phyloP scores from a whole-genome alignment of 2,329 filamentous ascomycete species.

The Samsoniella hepiali region DNA sequence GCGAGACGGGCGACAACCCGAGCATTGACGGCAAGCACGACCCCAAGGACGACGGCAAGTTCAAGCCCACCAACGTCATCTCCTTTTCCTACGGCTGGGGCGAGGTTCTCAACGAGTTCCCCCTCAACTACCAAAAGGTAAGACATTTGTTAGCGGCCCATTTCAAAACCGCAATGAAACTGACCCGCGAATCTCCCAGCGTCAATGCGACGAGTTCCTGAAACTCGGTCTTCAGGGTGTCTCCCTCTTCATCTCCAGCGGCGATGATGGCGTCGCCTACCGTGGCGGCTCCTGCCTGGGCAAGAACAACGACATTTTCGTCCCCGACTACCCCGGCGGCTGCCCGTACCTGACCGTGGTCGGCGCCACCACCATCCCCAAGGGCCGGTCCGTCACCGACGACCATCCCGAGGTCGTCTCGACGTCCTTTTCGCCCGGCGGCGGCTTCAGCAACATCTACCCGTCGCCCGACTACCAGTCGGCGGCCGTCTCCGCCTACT shows the following conservation, averaged over 20 bases:
- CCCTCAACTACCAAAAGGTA: too few relatives aligned
- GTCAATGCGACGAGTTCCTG: slow-evolving; percentile 42
- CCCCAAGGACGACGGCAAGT: not conserved
- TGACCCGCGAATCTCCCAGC: slow-evolving; percentile 22
- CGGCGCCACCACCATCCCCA: slow-evolving; percentile 46
- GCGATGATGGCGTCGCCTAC: slow-evolving; percentile 38
- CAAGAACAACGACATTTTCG: slow-evolving; percentile 22
- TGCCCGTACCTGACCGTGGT: slow-evolving; percentile 47
- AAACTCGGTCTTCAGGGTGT: slow-evolving; percentile 44
- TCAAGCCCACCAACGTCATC: not conserved
- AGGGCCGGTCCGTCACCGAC: slow-evolving; percentile 41
- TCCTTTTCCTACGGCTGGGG: not conserved
- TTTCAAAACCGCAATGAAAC: too few relatives aligned
- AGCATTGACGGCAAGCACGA: not conserved
- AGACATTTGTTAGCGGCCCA: too few relatives aligned
- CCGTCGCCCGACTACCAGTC: slow-evolving; percentile 45
- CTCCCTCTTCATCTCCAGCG: slow-evolving; percentile 39
- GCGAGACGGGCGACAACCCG: too few relatives aligned
- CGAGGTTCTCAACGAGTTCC: not conserved
- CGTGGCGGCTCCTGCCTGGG: slow-evolving; percentile 14
- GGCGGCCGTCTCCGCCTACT: slow-evolving; percentile 33
- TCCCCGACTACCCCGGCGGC: slow-evolving; percentile 37
- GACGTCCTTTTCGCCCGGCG: slow-evolving; percentile 18
- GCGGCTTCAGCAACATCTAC: slow-evolving; percentile 46
- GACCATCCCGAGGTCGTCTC: slow-evolving; percentile 38